phyloP scores from a whole-genome alignment of 148 eudicot species.

The Dianthus caryophyllus region DNA sequence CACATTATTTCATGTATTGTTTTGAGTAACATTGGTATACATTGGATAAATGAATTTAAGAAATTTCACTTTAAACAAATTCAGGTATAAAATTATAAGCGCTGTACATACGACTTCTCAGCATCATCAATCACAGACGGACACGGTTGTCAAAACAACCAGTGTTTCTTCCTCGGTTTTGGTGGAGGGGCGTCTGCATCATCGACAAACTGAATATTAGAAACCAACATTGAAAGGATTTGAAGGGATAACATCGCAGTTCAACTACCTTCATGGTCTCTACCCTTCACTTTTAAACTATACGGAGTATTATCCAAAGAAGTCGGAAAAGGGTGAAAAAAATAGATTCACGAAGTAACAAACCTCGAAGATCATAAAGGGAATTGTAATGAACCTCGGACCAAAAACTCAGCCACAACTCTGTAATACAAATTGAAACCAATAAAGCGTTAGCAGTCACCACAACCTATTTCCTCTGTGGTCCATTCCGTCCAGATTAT shows the following conservation, averaged over 20 bases:
- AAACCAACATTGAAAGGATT: too few relatives aligned
- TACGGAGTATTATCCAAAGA: too few relatives aligned
- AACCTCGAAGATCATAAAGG: constrained; percentile 69
- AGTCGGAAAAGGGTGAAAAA: not conserved
- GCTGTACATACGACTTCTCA: constrained; percentile 13
- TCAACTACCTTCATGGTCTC: too few relatives aligned
- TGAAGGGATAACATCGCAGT: too few relatives aligned
- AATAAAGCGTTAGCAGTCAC: not conserved
- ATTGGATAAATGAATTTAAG: too few relatives aligned
- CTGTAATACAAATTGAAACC: constrained; percentile 35
- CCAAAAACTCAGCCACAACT: constrained; percentile 92
- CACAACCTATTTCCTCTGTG: not conserved
- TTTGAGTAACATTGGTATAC: too few relatives aligned
- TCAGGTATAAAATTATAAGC: not conserved
- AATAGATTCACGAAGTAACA: constrained; percentile 10
- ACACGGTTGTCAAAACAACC: constrained; percentile 64
- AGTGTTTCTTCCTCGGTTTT: constrained; percentile 65
- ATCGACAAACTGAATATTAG: constrained; percentile 4
- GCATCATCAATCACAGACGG: not conserved
- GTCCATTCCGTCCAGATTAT: too few relatives aligned
- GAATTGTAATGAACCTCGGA: constrained; percentile 96
- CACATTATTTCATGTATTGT: too few relatives aligned
- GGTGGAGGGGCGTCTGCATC: constrained; percentile 56
- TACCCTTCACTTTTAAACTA: too few relatives aligned
- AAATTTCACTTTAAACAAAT: too few relatives aligned